Conservation (phyloP, 176 grass and related monocot genomes). For the Secale cereale region DNA sequence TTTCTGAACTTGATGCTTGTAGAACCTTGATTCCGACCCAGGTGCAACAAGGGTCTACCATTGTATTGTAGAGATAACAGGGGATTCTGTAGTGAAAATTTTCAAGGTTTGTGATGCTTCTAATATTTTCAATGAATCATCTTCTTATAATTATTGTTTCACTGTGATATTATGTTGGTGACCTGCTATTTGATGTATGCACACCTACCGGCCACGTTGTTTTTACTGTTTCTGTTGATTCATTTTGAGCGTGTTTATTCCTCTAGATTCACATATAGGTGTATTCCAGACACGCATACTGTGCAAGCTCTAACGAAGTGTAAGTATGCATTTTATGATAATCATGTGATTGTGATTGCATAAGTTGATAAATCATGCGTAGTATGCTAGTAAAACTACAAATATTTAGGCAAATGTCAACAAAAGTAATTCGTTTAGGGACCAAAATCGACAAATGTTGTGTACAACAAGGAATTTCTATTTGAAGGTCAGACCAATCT, state of each 20-base stretch:
- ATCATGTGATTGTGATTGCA: neutral
- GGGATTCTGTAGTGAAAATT: neutral
- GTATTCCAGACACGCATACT: neutral
- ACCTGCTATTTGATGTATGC: neutral
- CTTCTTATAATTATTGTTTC: neutral
- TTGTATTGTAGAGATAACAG: conserved; percentile 56
- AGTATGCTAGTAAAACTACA: neutral
- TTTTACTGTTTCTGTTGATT: neutral
- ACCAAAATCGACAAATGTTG: conserved; percentile 8
- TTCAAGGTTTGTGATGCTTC: conserved; percentile 54
- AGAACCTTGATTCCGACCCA: conserved; percentile 62
- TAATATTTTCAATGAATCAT: neutral
- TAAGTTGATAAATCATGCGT: neutral
- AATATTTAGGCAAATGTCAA: neutral
- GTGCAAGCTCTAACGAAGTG: conserved; percentile 1
- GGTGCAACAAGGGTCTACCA: conserved; percentile 49
- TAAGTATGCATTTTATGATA: neutral
- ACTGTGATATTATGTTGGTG: neutral
- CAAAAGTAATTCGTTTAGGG: neutral
- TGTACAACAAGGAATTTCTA: neutral
- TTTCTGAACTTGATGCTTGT: conserved; percentile 24
- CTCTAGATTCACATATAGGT: neutral
- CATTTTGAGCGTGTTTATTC: neutral
- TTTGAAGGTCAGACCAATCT: neutral
- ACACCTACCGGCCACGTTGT: neutral